A percentile compares a stretch with the other conserved stretches of the same genome.
Evolutionary conservation across 129 eudicot genomes (phyloP).

Genomic region (Flaveria robusta): DNA sequence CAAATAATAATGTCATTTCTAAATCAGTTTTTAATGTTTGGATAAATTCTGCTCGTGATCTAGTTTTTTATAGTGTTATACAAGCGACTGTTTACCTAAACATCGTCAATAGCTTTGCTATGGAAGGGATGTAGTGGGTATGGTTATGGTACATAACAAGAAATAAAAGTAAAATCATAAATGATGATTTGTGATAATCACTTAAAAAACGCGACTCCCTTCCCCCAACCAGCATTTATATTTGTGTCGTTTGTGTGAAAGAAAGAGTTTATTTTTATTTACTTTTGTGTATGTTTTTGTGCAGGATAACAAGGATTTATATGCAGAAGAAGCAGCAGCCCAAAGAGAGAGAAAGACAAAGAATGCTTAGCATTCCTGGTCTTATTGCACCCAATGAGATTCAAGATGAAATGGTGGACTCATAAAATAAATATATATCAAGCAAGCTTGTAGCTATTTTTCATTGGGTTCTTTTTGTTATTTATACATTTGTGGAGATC

Average conservation of each 20-base stretch:
- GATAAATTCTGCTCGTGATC: background rate
- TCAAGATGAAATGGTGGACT: slow-evolving; percentile 94
- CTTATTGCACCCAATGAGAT: slow-evolving; percentile 96
- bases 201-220: background rate
- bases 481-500: slow-evolving; percentile 32
- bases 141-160: no score
- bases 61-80: no score
- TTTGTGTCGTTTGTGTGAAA: background rate
- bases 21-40: background rate
- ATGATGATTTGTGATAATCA: no score
- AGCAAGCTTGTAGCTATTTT: slow-evolving; percentile 25
- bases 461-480: slow-evolving; percentile 20
- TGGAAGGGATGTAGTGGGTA: no score
- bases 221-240: background rate
- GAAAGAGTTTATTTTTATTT: background rate
- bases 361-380: slow-evolving; percentile 90
- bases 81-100: no score
- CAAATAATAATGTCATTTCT: background rate
- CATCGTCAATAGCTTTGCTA: no score
- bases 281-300: background rate
- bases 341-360: slow-evolving; percentile 85
- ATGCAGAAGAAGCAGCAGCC: slow-evolving; percentile 96
- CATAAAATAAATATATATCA: slow-evolving; percentile 32
- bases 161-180: no score
- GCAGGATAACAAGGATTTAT: slow-evolving; percentile 97